Conservation (phyloP, 2,329 filamentous ascomycete genomes). For the Biscogniauxia marginata region DNA sequence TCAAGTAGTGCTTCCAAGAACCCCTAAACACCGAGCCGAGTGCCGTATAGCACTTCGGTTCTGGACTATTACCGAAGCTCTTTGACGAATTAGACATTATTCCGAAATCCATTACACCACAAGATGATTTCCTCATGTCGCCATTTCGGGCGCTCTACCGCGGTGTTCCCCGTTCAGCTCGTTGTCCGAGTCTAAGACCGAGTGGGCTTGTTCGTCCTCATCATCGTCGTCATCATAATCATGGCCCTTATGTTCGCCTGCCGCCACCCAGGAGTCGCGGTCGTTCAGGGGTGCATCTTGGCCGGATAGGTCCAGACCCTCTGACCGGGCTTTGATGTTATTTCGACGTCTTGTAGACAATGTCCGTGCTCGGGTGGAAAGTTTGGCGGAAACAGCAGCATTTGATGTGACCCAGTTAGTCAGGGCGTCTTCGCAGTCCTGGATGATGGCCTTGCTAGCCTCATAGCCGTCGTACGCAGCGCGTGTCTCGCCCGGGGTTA, state of each 20-base stretch:
- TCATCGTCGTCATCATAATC: slow-evolving; percentile 64
- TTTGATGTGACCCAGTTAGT: slow-evolving; percentile 96
- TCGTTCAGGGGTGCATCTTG: slow-evolving; percentile 80
- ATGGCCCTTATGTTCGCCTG: slow-evolving; percentile 59
- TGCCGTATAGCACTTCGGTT: neutral
- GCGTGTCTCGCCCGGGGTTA: slow-evolving; percentile 94
- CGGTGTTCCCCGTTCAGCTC: slow-evolving; percentile 55
- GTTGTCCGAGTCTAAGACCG: slow-evolving; percentile 51
- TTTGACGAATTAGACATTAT: slow-evolving; percentile 31
- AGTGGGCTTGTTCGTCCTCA: slow-evolving; percentile 59
- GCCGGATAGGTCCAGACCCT: slow-evolving; percentile 77
- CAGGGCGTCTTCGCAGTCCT: slow-evolving; percentile 95
- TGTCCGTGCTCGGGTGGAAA: slow-evolving; percentile 83
- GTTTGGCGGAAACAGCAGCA: slow-evolving; percentile 81
- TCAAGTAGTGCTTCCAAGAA: slow-evolving; percentile 4
- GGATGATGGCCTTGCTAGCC: slow-evolving; percentile 97
- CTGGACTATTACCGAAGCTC: neutral
- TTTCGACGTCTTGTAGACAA: slow-evolving; percentile 81
- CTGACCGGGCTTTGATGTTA: slow-evolving; percentile 62
- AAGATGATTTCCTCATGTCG: slow-evolving; percentile 2
- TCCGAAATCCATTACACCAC: slow-evolving; percentile 2
- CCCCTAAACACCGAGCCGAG: neutral
- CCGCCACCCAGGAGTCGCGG: slow-evolving; percentile 81
- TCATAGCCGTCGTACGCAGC: slow-evolving; percentile 97
- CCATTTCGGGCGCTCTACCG: slow-evolving; percentile 26